Evolutionary conservation across 495 filamentous ascomycete genomes (phyloP), one percentile per base, ranked within the genome.

Genomic region (Friedmanniomyces simplex): DNA sequence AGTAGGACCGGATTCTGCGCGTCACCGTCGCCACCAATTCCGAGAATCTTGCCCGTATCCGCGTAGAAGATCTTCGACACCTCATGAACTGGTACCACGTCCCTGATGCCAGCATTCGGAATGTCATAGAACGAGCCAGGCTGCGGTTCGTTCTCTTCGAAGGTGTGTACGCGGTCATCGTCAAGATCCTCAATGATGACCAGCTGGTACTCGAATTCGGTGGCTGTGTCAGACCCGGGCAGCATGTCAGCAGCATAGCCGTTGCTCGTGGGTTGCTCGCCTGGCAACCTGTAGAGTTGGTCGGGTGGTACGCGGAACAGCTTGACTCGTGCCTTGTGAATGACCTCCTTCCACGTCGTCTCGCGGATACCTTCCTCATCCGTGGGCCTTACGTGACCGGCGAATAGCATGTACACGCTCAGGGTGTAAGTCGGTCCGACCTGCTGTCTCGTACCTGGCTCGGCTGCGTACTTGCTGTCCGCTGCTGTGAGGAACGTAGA

Each of bases 1-100:
- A 99, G 71, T 10, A 99, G 75, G 0, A 97, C 82, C 0, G 94
- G 91, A 58, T 84, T 94, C 63, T 88, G 94, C 5, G 82, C 82
- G 61, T 89, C 87, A 4, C 82, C 82, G 30, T 88, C 82, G 37
- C 78, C 81, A 34, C 82, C 84, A 56, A 97, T 96, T 56, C 94
- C 95, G 34, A 99, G 78, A 18, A 99, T 91, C 66, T 86, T 87
- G 24, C 94, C 91, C 3, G 93, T 96, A 62, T 96, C 89, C 14
- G 93, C 91, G 63, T 97, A 99, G 70, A 99, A 97, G 24, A 99
- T 93, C 63, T 94, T 97, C 22, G 89, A 88, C 11, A 97, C 82
- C 64, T 97, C 84, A 67, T 94, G 84, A 32, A 99, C 84, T 0
- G 94, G 93, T 6, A 99, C 75, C 26, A 82, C 77, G 62, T 95